Percentiles rank a stretch among this genome's conserved stretches.
These are phyloP conservation scores for Amesomyces nigricolor DNA, from an alignment of 2,329 filamentous ascomycete genomes.

Conservation along the genomic window DNA sequence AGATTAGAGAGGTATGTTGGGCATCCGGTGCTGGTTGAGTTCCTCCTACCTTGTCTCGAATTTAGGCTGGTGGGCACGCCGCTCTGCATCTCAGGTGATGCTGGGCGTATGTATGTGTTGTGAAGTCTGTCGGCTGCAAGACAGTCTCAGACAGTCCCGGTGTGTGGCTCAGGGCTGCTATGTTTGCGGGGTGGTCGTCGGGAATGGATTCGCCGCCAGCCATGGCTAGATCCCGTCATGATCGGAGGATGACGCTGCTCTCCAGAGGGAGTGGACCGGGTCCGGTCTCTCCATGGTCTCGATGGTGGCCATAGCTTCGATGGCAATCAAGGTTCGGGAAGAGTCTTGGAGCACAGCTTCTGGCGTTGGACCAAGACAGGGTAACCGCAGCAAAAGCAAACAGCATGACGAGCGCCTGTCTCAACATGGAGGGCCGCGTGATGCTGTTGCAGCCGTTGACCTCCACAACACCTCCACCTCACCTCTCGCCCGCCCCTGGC, in stretches of 20 bases:
- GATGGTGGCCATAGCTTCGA: background rate
- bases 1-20: no score
- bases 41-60: background rate
- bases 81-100: background rate
- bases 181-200: background rate
- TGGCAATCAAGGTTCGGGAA: background rate
- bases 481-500: background rate
- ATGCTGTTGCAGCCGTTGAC: slow-evolving; percentile 15
- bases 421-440: slow-evolving; percentile 17
- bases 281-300: background rate
- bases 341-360: background rate
- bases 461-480: slow-evolving; percentile 7
- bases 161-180: no score
- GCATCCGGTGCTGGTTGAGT: no score
- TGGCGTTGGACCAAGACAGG: background rate
- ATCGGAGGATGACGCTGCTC: slow-evolving; percentile 10
- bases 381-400: slow-evolving; percentile 1
- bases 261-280: background rate
- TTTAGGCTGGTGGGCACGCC: slow-evolving; percentile 22
- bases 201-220: background rate
- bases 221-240: background rate
- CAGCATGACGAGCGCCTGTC: slow-evolving; percentile 7
- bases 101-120: background rate
- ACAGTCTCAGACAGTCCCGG: no score
- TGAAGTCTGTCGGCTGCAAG: no score